phyloP scores from a whole-genome alignment of 2,329 filamentous ascomycete species.

The Coccinonectria pachysandricola region DNA sequence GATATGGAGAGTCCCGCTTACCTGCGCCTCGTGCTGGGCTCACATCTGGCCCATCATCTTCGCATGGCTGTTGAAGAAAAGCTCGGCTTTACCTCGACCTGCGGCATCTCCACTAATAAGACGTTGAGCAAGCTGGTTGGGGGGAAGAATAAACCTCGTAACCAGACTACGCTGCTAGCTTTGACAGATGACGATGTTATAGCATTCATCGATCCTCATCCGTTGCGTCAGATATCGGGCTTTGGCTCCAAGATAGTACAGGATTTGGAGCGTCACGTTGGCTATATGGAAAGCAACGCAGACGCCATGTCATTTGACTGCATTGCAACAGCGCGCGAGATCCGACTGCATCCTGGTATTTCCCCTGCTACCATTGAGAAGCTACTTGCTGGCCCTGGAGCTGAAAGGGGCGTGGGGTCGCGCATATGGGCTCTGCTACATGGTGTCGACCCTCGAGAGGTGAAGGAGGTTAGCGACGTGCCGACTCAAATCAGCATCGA shows the following conservation, averaged over 20 bases:
- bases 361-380: constrained; percentile 54
- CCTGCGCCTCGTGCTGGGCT: constrained; percentile 62
- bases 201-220: constrained; percentile 63
- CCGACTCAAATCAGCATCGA: constrained; percentile 91
- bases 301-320: constrained; percentile 28
- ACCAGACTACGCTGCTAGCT: constrained; percentile 74
- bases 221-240: constrained; percentile 73
- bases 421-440: constrained; percentile 72
- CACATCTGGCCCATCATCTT: constrained; percentile 69
- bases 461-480: constrained; percentile 59
- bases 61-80: constrained; percentile 62
- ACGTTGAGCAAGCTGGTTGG: constrained; percentile 77
- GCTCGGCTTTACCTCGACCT: constrained; percentile 77
- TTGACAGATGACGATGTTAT: constrained; percentile 47
- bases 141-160: constrained; percentile 73
- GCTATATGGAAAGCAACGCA: constrained; percentile 21
- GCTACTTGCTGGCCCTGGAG: constrained; percentile 59
- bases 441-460: constrained; percentile 66
- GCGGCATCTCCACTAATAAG: constrained; percentile 82
- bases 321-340: constrained; percentile 52
- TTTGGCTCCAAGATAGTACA: constrained; percentile 61
- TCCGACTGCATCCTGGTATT: constrained; percentile 53
- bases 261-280: constrained; percentile 45
- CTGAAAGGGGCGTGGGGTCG: constrained; percentile 58
- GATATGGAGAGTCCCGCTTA: constrained; percentile 30